phyloP scores from a whole-genome alignment of 176 grass and related monocot genomes.

The Microstegium vimineum region DNA sequence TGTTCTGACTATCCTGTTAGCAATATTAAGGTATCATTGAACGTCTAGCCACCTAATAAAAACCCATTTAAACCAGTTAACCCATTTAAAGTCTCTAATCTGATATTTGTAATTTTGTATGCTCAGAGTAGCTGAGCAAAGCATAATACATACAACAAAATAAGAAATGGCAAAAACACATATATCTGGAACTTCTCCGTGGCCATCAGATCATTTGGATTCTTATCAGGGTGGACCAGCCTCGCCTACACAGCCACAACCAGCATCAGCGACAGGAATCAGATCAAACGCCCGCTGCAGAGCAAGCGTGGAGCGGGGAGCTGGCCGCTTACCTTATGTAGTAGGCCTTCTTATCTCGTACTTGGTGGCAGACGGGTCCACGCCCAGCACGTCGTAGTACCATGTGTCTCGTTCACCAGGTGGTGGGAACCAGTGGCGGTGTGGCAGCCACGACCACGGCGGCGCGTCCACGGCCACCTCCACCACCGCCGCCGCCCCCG shows the following conservation, averaged over 20 bases:
- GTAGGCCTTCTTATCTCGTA: constrained; percentile 97
- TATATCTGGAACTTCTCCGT: constrained; percentile 82
- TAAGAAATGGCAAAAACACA: constrained; percentile 1
- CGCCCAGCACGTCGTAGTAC: constrained; percentile 92
- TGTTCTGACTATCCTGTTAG: background rate
- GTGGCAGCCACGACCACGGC: too few species aligned
- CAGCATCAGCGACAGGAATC: background rate
- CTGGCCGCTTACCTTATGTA: constrained; percentile 68
- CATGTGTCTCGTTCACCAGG: constrained; percentile 89
- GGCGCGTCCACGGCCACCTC: too few species aligned
- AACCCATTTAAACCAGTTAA: background rate
- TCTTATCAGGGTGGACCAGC: constrained; percentile 96
- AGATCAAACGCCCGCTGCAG: background rate
- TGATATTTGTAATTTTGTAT: too few species aligned
- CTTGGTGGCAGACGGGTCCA: constrained; percentile 65
- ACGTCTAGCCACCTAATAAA: background rate
- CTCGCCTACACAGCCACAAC: constrained; percentile 51
- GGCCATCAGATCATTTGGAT: constrained; percentile 76
- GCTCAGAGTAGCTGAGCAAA: background rate
- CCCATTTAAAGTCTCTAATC: background rate
- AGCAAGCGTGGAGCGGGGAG: background rate
- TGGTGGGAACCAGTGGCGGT: too few species aligned
- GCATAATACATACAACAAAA: background rate
- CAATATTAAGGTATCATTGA: background rate
- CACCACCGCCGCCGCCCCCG: too few species aligned